Base-by-base conservation (phyloP, 176 grass and related monocot species). In the Coix lacrymajobi region DNA sequence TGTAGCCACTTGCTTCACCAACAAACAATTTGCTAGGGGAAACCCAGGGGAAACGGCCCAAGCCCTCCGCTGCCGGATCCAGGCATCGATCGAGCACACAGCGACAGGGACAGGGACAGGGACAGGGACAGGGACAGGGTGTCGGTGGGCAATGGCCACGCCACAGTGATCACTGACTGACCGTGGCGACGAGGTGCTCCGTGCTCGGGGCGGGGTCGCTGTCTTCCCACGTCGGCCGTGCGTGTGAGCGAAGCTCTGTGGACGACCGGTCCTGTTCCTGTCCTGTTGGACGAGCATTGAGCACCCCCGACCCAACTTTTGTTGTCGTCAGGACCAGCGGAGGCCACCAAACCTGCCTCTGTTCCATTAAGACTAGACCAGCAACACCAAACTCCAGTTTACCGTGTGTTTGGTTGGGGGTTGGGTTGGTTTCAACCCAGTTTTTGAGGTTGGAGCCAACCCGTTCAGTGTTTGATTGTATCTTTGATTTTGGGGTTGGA, bases 291-390 rank as follows among this genome's bases (percentile, higher is more conserved):
- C 3, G 60, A 75, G 33, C 77, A 44, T 66, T 0, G 30, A n/a
- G n/a, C n/a, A n/a, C n/a, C n/a, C n/a, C 77, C 13, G n/a, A n/a
- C 56, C n/a, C n/a, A 11, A 60, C 56, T 26, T 1, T 26, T 60
- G n/a, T n/a, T 56, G 39, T 29, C 6, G 16, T 8, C 26, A 33
- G 62, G 73, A 49, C 66, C 69, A 64, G 60, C 73, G 3, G 26
- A 25, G 25, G 77, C 34, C 84, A 86, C 84, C 84, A 80, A 80
- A 66, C 69, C 7, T 6, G 46, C 84, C 58, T 66, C 76, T 22
- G 58, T 65, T 80, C 13, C 68, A 26, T 86, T 65, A 80, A 79
- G 54, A 20, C 11, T 16, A 31, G 69, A 30, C 69, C 69, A 16
- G 40, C 70, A 14, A 22, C 71, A 83, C 80, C 69, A 63, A 66